Conservation (phyloP, 2,329 filamentous ascomycete genomes). For the Stachybotrys chlorohalonatus region DNA sequence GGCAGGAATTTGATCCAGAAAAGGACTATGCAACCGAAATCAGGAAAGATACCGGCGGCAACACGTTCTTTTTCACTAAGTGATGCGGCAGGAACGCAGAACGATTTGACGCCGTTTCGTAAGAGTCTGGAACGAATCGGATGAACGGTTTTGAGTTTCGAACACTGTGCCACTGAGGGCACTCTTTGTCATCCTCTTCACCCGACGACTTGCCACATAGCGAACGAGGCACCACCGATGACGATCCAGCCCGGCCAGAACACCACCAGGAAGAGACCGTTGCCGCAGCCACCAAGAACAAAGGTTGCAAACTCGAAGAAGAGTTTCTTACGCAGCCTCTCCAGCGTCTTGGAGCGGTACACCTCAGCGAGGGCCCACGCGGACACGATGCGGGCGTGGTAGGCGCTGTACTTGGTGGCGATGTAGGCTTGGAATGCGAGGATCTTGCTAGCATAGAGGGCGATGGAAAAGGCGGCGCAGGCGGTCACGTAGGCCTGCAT, state of each 20-base stretch:
- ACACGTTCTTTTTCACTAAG: constrained; percentile 77
- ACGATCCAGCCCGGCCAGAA: constrained; percentile 52
- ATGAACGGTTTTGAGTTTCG: not conserved
- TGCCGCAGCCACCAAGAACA: constrained; percentile 38
- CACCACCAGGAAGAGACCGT: constrained; percentile 37
- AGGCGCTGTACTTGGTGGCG: constrained; percentile 17
- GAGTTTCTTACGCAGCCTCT: constrained; percentile 33
- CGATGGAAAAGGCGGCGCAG: constrained; percentile 12
- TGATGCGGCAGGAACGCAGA: constrained; percentile 11
- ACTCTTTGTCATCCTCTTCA: constrained; percentile 11
- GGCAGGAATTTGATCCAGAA: constrained; percentile 89
- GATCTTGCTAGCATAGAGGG: constrained; percentile 14
- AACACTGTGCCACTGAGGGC: not conserved
- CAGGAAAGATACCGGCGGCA: constrained; percentile 77
- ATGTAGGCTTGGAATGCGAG: constrained; percentile 16
- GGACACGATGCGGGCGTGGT: constrained; percentile 18
- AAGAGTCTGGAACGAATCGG: no score
- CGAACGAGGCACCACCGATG: constrained; percentile 26
- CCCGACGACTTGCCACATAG: constrained; percentile 21
- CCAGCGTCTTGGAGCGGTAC: constrained; percentile 28
- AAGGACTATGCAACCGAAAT: constrained; percentile 74
- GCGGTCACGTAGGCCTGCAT: constrained; percentile 20
- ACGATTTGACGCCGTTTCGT: no score
- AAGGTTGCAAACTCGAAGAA: constrained; percentile 43
- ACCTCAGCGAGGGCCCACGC: constrained; percentile 14